phyloP scores from a whole-genome alignment of 345 rosid species.

The Eutrema japonicum region DNA sequence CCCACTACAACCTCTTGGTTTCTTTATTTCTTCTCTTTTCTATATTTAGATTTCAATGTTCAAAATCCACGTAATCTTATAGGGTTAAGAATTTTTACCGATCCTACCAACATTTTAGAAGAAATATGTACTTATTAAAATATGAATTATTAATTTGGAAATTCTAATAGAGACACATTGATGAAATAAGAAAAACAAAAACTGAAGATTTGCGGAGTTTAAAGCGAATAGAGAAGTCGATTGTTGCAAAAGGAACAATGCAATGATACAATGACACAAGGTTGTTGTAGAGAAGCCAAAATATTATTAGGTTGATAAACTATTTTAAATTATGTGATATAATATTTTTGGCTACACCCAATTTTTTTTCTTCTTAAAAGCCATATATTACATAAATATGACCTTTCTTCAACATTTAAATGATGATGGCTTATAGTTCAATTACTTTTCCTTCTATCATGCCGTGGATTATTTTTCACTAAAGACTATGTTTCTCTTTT shows the following conservation, averaged over 20 bases:
- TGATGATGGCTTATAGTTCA: slow-evolving; percentile 20
- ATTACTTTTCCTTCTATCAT: slow-evolving; percentile 40
- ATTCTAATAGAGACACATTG: too few relatives aligned
- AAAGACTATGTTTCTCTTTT: slow-evolving; percentile 6
- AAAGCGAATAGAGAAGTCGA: too few relatives aligned
- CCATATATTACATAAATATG: neutral
- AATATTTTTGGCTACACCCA: neutral
- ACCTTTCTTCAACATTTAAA: slow-evolving; percentile 6
- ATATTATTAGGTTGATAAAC: slow-evolving; percentile 30
- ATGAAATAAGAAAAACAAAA: neutral
- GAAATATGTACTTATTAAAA: neutral
- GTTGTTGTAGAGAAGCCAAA: slow-evolving; percentile 30
- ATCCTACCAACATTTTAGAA: slow-evolving; percentile 9
- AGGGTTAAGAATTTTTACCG: neutral
- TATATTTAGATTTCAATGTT: slow-evolving; percentile 16
- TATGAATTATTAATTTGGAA: neutral
- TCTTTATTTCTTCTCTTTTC: neutral
- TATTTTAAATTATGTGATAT: neutral
- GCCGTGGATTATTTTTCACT: slow-evolving; percentile 38
- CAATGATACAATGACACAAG: slow-evolving; percentile 22
- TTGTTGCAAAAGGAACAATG: slow-evolving; percentile 22
- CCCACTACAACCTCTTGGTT: too few relatives aligned
- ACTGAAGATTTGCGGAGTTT: neutral
- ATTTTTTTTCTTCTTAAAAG: neutral
- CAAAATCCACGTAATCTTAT: slow-evolving; percentile 9